A percentile compares a stretch with the other conserved stretches of the same genome.
Conservation (phyloP, 768 basidiomycete species). For the Saitozyma podzolica region DNA sequence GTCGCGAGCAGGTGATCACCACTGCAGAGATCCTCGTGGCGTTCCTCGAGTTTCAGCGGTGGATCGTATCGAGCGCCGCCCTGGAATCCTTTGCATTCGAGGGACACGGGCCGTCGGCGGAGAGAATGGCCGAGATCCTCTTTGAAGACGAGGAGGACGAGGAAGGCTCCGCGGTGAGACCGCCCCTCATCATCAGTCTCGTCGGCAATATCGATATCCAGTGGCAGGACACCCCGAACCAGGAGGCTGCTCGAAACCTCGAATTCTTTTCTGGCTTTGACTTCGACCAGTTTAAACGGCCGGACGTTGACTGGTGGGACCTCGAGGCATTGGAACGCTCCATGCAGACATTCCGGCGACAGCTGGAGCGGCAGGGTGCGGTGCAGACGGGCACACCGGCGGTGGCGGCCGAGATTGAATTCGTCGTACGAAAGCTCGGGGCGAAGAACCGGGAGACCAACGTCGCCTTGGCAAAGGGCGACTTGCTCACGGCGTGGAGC, state of each 20-base stretch:
- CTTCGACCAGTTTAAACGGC: slow-evolving; percentile 38
- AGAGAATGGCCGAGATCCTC: slow-evolving; percentile 74
- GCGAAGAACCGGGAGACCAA: slow-evolving; percentile 85
- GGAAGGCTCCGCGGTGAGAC: slow-evolving; percentile 58
- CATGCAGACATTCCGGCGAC: slow-evolving; percentile 63
- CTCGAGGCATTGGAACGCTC: slow-evolving; percentile 67
- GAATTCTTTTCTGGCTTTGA: slow-evolving; percentile 38
- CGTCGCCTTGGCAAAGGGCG: slow-evolving; percentile 68
- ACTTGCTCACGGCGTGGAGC: slow-evolving; percentile 80
- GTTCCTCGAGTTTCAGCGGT: slow-evolving; percentile 78
- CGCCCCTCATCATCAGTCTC: slow-evolving; percentile 82
- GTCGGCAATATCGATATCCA: slow-evolving; percentile 82
- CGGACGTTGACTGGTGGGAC: slow-evolving; percentile 41
- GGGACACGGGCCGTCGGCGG: slow-evolving; percentile 65
- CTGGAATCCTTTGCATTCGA: slow-evolving; percentile 86
- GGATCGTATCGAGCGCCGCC: slow-evolving; percentile 79
- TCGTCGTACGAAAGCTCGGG: slow-evolving; percentile 78
- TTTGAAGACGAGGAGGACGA: slow-evolving; percentile 63
- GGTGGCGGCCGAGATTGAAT: slow-evolving; percentile 67
- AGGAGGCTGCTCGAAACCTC: slow-evolving; percentile 10
- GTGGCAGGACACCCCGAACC: slow-evolving; percentile 65
- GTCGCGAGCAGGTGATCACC: slow-evolving; percentile 18
- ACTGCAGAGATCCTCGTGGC: slow-evolving; percentile 62
- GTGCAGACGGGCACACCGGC: slow-evolving; percentile 62
- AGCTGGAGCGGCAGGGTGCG: slow-evolving; percentile 67